phyloP scores from a whole-genome alignment of 2,329 filamentous ascomycete genomes.

The Trichophyton simii region DNA sequence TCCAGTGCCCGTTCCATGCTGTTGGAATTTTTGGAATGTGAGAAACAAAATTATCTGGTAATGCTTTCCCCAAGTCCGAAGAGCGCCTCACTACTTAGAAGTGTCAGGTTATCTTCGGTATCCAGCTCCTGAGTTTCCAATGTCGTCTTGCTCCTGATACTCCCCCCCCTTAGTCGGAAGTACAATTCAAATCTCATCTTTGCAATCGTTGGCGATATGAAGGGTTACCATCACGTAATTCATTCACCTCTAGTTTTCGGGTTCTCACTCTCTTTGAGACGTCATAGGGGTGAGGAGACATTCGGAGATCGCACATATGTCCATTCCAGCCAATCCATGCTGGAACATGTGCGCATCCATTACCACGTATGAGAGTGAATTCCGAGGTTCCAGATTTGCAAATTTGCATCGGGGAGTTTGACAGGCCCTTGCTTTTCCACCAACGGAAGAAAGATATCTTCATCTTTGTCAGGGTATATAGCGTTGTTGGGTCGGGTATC shows the following conservation, averaged over 20 bases:
- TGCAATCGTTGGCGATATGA: not conserved
- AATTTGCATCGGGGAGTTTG: not conserved
- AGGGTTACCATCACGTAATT: not conserved
- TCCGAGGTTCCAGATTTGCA: not conserved
- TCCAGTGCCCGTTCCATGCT: too few species aligned
- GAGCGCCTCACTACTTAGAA: too few species aligned
- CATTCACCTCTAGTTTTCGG: not conserved
- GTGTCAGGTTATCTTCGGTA: too few species aligned
- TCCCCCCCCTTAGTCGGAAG: too few species aligned
- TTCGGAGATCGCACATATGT: not conserved
- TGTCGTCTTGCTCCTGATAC: too few species aligned
- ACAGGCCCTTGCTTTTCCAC: not conserved
- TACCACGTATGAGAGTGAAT: not conserved
- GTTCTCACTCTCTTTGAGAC: not conserved
- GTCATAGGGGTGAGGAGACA: not conserved
- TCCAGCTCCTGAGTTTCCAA: too few species aligned
- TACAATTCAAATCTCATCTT: too few species aligned
- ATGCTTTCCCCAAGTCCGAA: too few species aligned
- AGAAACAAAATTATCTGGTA: too few species aligned
- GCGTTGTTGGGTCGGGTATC: not conserved
- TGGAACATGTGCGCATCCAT: not conserved
- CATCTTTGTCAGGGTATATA: not conserved
- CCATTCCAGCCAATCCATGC: not conserved
- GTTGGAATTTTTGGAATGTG: too few species aligned
- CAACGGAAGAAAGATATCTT: not conserved